phyloP scores from a whole-genome alignment of 257 asterid genomes.

The Cruciata laevipes region DNA sequence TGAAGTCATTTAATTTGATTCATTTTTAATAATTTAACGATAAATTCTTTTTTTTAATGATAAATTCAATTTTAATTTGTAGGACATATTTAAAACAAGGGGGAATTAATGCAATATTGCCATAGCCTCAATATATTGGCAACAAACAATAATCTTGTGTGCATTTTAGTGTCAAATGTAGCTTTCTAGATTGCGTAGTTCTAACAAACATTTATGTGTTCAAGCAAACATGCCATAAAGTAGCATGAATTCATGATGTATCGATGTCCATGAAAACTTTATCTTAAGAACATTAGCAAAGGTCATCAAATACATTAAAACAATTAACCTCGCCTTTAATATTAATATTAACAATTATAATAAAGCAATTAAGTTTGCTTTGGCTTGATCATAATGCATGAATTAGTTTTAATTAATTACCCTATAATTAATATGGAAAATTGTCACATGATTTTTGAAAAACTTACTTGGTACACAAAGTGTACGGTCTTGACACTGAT shows the following conservation, averaged over 20 bases:
- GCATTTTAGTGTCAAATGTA: background rate
- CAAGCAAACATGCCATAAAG: background rate
- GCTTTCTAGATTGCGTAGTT: background rate
- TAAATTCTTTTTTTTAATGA: no score
- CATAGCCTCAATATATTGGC: background rate
- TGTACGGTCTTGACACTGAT: slow-evolving; percentile 4
- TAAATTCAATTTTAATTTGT: background rate
- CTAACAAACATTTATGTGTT: background rate
- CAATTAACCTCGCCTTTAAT: background rate
- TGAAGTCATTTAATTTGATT: no score
- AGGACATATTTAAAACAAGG: background rate
- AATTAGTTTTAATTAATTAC: no score
- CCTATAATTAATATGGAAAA: background rate
- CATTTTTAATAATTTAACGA: no score
- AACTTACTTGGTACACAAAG: background rate
- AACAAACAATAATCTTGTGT: background rate
- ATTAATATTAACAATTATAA: no score
- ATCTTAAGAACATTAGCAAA: background rate
- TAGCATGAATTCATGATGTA: background rate
- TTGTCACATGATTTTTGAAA: background rate
- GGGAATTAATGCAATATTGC: background rate
- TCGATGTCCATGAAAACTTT: background rate
- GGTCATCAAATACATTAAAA: background rate
- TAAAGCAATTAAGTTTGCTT: background rate
- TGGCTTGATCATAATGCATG: background rate